Conservation (phyloP, 768 basidiomycete genomes). For the Termitomyces sp. region DNA sequence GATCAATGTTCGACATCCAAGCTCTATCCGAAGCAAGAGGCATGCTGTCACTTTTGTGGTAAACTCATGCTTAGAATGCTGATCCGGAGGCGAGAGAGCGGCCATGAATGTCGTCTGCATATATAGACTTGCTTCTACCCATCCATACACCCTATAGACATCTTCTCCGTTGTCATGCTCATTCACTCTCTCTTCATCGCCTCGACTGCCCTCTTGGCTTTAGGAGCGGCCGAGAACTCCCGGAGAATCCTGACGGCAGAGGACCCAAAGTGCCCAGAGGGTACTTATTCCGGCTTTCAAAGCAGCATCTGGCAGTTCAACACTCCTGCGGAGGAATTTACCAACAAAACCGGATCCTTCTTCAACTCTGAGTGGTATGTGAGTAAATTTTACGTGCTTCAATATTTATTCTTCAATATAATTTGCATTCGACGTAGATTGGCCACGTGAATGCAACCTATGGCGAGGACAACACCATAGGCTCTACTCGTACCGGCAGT, state of each 20-base stretch:
- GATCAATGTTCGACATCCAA: too few species aligned
- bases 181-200: background rate
- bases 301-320: slow-evolving; percentile 7
- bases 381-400: background rate
- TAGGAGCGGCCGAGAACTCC: background rate
- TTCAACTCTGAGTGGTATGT: slow-evolving; percentile 14
- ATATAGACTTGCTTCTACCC: background rate
- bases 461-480: slow-evolving; percentile 8
- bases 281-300: slow-evolving; percentile 8
- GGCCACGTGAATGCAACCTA: slow-evolving; percentile 2
- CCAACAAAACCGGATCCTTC: slow-evolving; percentile 8
- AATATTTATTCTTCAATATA: background rate
- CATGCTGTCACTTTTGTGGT: too few species aligned
- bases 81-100: too few species aligned
- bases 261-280: slow-evolving; percentile 5
- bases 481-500: slow-evolving; percentile 2
- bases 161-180: background rate
- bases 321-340: slow-evolving; percentile 3
- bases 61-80: too few species aligned
- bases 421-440: background rate
- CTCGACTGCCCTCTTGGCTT: background rate
- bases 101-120: background rate
- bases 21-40: too few species aligned
- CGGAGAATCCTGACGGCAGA: background rate
- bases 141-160: background rate